Evolutionary conservation across 1,139 yeast species (phyloP).

Genomic region (Kurtzmaniella quercitrusa): DNA sequence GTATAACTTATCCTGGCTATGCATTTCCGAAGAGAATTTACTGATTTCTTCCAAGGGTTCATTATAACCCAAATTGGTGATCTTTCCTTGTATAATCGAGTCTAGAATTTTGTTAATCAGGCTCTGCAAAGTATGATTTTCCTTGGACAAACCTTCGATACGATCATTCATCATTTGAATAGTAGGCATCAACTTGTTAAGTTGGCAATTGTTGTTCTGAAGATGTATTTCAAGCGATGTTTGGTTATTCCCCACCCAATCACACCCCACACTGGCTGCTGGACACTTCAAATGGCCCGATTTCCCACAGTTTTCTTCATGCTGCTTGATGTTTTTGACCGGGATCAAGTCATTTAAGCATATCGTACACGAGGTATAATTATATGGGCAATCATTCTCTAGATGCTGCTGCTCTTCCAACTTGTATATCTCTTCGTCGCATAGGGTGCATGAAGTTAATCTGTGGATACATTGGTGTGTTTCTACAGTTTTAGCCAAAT

Average conservation of each 20-base stretch:
- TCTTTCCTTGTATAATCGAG: constrained; percentile 47
- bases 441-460: constrained; percentile 33
- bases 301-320: constrained; percentile 31
- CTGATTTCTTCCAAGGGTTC: constrained; percentile 45
- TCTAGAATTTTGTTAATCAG: constrained; percentile 46
- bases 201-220: constrained; percentile 28
- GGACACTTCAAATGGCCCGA: constrained; percentile 35
- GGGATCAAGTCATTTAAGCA: constrained; percentile 42
- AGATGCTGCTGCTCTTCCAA: constrained; percentile 32
- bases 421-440: constrained; percentile 30
- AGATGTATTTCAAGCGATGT: constrained; percentile 38
- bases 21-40: constrained; percentile 16
- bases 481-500: not conserved
- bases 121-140: constrained; percentile 30
- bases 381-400: constrained; percentile 35
- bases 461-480: constrained; percentile 29
- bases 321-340: constrained; percentile 26
- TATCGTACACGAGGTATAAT: constrained; percentile 35
- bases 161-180: constrained; percentile 18
- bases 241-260: constrained; percentile 36
- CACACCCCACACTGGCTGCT: constrained; percentile 38
- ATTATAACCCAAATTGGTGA: constrained; percentile 49
- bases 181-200: constrained; percentile 29
- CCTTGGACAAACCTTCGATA: constrained; percentile 17
- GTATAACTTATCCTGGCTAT: constrained; percentile 29